Percentiles rank a stretch among this genome's conserved stretches.
Conservation (phyloP, 768 basidiomycete genomes). For the Hypholoma fasciculare region DNA sequence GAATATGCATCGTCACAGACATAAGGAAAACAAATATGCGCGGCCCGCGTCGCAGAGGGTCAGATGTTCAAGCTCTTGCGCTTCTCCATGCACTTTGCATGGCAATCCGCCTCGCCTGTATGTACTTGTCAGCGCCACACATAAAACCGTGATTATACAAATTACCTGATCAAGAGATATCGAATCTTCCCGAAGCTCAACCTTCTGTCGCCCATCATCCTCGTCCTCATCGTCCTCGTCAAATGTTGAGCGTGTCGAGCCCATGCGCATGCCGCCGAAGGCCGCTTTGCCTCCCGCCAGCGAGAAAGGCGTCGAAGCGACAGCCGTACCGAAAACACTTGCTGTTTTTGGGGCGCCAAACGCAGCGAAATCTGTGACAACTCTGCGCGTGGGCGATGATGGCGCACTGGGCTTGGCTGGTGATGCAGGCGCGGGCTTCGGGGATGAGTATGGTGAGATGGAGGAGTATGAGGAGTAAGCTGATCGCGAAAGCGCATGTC, state of each 20-base stretch:
- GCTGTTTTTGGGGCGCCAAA: slow-evolving; percentile 75
- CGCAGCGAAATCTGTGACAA: slow-evolving; percentile 85
- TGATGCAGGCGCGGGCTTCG: slow-evolving; percentile 41
- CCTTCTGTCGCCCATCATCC: slow-evolving; percentile 62
- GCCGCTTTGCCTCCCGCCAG: slow-evolving; percentile 80
- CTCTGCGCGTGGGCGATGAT: slow-evolving; percentile 80
- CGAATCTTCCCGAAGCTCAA: slow-evolving; percentile 78
- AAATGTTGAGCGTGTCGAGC: slow-evolving; percentile 32
- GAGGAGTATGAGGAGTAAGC: slow-evolving; percentile 55
- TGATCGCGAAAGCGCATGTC: slow-evolving; percentile 55
- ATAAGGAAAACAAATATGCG: background rate
- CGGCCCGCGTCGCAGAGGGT: background rate
- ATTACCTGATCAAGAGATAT: slow-evolving; percentile 93
- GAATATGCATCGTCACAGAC: background rate
- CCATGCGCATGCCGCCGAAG: slow-evolving; percentile 72
- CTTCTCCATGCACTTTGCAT: slow-evolving; percentile 91
- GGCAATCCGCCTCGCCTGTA: slow-evolving; percentile 77
- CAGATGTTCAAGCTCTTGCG: slow-evolving; percentile 45
- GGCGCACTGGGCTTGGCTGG: slow-evolving; percentile 38
- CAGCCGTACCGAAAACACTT: slow-evolving; percentile 84
- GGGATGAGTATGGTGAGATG: slow-evolving; percentile 42
- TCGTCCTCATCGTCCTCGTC: slow-evolving; percentile 79
- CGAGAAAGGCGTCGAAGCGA: slow-evolving; percentile 78
- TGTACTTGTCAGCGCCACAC: background rate
- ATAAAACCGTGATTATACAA: background rate